Percentiles rank a stretch among this genome's conserved stretches.
phyloP scores from a whole-genome alignment of 495 filamentous ascomycete genomes.

The Trichoderma gamsii region DNA sequence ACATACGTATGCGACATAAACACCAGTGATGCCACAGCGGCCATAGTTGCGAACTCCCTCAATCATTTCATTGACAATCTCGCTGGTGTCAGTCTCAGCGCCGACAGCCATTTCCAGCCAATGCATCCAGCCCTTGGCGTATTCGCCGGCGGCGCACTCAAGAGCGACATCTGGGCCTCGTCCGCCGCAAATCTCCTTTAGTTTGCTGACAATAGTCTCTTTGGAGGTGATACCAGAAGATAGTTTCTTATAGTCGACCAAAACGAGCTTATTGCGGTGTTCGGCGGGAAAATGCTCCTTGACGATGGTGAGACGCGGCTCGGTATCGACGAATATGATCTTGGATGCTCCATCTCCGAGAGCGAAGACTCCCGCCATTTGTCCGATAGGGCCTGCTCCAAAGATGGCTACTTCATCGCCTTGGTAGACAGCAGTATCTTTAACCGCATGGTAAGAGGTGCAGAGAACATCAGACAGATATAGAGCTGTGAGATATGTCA shows the following conservation, averaged over 20 bases:
- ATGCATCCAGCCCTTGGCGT: slow-evolving; percentile 76
- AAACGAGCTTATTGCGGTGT: slow-evolving; percentile 34
- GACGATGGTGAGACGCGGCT: slow-evolving; percentile 66
- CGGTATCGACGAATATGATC: slow-evolving; percentile 76
- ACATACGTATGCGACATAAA: slow-evolving; percentile 75
- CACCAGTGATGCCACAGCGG: slow-evolving; percentile 68
- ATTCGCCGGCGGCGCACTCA: slow-evolving; percentile 81
- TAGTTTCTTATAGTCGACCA: slow-evolving; percentile 43
- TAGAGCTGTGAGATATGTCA: slow-evolving; percentile 33
- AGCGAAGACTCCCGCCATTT: slow-evolving; percentile 71
- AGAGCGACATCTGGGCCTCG: slow-evolving; percentile 70
- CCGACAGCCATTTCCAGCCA: slow-evolving; percentile 69
- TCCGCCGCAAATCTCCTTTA: slow-evolving; percentile 66
- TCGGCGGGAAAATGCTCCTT: slow-evolving; percentile 51
- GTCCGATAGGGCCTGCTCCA: slow-evolving; percentile 71
- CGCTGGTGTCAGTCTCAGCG: slow-evolving; percentile 77
- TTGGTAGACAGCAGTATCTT: slow-evolving; percentile 75
- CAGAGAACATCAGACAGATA: slow-evolving; percentile 75
- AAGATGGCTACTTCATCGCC: slow-evolving; percentile 80
- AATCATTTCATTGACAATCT: slow-evolving; percentile 86
- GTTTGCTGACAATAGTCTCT: slow-evolving; percentile 57
- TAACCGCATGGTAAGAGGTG: slow-evolving; percentile 76
- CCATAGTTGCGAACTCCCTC: slow-evolving; percentile 70
- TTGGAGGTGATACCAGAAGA: slow-evolving; percentile 41
- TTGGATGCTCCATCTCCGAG: slow-evolving; percentile 65